Conservation (phyloP, 2,329 filamentous ascomycete species). For the Nothopassalora personata region DNA sequence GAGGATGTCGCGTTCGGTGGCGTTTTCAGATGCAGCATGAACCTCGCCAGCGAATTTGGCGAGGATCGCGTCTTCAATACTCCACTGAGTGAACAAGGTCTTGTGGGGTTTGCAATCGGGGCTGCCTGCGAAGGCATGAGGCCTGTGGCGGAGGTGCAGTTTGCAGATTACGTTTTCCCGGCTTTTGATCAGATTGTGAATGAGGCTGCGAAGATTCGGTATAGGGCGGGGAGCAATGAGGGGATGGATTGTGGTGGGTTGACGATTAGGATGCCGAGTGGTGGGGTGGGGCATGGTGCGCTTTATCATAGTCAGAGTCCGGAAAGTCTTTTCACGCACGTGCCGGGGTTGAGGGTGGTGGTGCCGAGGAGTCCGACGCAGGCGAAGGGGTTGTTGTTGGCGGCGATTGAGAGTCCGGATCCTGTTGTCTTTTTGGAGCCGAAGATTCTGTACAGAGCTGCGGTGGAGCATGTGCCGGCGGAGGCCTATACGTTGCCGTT, state of each 20-base stretch:
- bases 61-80: slow-evolving; percentile 92
- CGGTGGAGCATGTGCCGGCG: slow-evolving; percentile 83
- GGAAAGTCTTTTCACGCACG: slow-evolving; percentile 80
- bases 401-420: slow-evolving; percentile 72
- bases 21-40: slow-evolving; percentile 83
- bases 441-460: slow-evolving; percentile 85
- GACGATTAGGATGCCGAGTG: slow-evolving; percentile 85
- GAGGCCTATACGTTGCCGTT: slow-evolving; percentile 77
- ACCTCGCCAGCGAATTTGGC: slow-evolving; percentile 81
- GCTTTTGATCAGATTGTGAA: slow-evolving; percentile 94
- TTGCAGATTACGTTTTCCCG: slow-evolving; percentile 89
- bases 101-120: slow-evolving; percentile 89
- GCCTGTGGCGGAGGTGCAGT: slow-evolving; percentile 90
- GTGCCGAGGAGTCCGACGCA: slow-evolving; percentile 81
- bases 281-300: slow-evolving; percentile 82
- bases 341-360: slow-evolving; percentile 78
- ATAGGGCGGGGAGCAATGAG: slow-evolving; percentile 56
- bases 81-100: slow-evolving; percentile 87
- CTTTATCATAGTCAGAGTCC: slow-evolving; percentile 88
- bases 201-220: slow-evolving; percentile 83
- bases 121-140: slow-evolving; percentile 86
- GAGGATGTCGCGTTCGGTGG: slow-evolving; percentile 97
- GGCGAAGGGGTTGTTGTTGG: slow-evolving; percentile 78
- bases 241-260: slow-evolving; percentile 60
- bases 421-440: slow-evolving; percentile 92